Base-by-base conservation (phyloP, 1,139 yeast species). In the Yamadazyma buinensis region DNA sequence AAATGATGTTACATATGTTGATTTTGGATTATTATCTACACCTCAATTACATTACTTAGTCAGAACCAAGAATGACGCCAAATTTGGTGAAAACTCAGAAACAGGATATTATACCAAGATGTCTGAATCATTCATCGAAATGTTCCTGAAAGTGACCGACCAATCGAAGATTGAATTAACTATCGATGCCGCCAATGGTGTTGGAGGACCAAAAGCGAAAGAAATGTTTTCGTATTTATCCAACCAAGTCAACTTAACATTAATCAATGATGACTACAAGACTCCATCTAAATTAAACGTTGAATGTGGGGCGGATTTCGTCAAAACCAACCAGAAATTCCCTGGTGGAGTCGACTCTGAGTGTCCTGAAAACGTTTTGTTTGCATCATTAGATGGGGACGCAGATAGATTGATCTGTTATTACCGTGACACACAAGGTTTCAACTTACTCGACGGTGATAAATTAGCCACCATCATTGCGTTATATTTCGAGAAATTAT, bases 371-470 rank as follows among this genome's bases (percentile, higher is more conserved):
- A 59, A 64, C 37, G 61, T 64, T 44, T 63, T 90, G 33, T 84
- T 78, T 49, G 85, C 95, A 8, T 86, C 95, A 1, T 88, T 87
- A 52, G 98, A 92, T 55, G 99, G 98, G 32, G 99, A 92, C 56
- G 98, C 98, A 4, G 99, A 92, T 57, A 74, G 99, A 51, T 80
- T 92, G 38, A 85, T 92, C 19, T 87, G 88, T 52, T 92, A 87
- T 61, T 88, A 80, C 57, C 65, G 70, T 29, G 76, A 74, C 38
- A 15, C 14, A 6, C 55, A 53, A 1, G 54, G 56, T 24, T 92
- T 92, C 63, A 72, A 74, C 29, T 66, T 92, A 29, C 68, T 92
- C 39, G 99, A 92, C 51, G 99, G 99, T 41, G 98, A 92, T 61
- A 88, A 87, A 59, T 84, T 90, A 46, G 84, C 97, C 3, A 83